Evolutionary conservation across 73 alveolate species (phyloP).

Genomic region (Vitrella brassicaformis): DNA sequence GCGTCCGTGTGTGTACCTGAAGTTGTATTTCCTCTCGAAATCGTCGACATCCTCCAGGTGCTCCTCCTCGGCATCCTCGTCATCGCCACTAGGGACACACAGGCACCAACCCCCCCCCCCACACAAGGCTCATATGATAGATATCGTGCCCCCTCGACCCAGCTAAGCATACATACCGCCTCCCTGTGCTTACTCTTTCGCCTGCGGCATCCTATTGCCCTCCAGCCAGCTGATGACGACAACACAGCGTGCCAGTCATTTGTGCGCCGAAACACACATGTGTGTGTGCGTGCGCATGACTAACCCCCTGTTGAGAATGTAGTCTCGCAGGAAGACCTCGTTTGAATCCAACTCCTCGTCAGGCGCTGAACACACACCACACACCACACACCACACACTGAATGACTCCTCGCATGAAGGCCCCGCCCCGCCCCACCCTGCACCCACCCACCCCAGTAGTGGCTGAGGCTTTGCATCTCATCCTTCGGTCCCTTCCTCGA

Average conservation of each 20-base stretch:
- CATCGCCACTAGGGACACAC: background rate
- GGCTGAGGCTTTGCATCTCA: background rate
- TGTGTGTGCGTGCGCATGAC: too few relatives aligned
- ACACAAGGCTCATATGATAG: too few relatives aligned
- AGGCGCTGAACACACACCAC: background rate
- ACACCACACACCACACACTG: too few relatives aligned
- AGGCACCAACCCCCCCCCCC: background rate
- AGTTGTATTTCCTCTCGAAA: background rate
- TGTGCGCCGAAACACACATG: too few relatives aligned
- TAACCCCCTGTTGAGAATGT: background rate
- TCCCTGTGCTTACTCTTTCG: background rate
- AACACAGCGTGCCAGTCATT: too few relatives aligned
- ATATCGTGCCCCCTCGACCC: background rate
- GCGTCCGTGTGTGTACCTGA: too few relatives aligned
- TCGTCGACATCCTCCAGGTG: background rate
- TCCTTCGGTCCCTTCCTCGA: too few relatives aligned
- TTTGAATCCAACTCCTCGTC: background rate
- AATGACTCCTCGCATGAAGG: too few relatives aligned
- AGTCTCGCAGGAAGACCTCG: background rate
- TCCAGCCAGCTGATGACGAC: too few relatives aligned
- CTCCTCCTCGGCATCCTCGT: background rate
- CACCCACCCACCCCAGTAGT: too few relatives aligned
- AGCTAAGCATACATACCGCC: background rate
- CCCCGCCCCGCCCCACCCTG: too few relatives aligned
- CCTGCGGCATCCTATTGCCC: background rate